phyloP scores from a whole-genome alignment of 2,329 filamentous ascomycete genomes.

The Fusarium sp. region DNA sequence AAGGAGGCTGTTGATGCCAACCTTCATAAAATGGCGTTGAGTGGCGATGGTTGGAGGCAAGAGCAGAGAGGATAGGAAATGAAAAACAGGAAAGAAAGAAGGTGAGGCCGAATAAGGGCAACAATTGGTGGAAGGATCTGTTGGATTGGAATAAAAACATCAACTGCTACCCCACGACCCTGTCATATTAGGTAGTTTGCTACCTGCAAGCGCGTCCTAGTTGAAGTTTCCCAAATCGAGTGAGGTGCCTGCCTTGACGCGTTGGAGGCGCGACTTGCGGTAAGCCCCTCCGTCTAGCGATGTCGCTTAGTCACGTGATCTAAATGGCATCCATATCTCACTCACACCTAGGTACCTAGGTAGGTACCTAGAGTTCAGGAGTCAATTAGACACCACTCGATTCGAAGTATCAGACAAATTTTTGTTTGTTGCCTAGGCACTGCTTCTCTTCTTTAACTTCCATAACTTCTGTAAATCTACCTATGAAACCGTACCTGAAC shows the following conservation, averaged over 20 bases:
- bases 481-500: neutral
- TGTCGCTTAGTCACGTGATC: slow-evolving; percentile 40
- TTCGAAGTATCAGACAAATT: no score
- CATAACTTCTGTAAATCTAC: no score
- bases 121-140: slow-evolving; percentile 7
- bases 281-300: slow-evolving; percentile 13
- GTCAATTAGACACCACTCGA: no score
- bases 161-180: slow-evolving; percentile 12
- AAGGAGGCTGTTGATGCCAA: slow-evolving; percentile 47
- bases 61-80: neutral
- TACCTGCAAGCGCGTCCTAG: slow-evolving; percentile 31
- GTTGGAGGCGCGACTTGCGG: slow-evolving; percentile 33
- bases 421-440: no score
- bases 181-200: slow-evolving; percentile 18
- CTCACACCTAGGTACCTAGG: neutral
- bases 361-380: no score
- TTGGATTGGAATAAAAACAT: slow-evolving; percentile 7
- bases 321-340: slow-evolving; percentile 2
- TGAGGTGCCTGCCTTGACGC: slow-evolving; percentile 30
- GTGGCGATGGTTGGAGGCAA: slow-evolving; percentile 3
- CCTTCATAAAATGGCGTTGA: slow-evolving; percentile 50
- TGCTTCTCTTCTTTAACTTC: neutral
- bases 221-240: slow-evolving; percentile 11
- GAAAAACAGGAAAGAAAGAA: neutral
- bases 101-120: neutral